A percentile compares a stretch with the other conserved stretches of the same genome.
Evolutionary conservation across 768 basidiomycete genomes (phyloP).

Genomic region (Tricholoma bakamatsutake): DNA sequence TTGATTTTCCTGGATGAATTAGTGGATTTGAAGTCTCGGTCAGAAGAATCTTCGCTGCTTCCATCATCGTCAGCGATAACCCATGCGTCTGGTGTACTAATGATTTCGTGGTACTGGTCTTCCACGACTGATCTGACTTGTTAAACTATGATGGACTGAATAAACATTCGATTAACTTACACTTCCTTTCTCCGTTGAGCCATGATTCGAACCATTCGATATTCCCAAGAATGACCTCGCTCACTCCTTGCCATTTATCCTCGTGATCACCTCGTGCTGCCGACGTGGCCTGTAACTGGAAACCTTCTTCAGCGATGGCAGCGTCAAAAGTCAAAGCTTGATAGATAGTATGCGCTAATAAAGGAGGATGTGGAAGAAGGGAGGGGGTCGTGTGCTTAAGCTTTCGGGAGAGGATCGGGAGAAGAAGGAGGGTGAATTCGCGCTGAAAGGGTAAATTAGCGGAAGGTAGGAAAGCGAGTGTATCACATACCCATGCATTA

Average conservation of each 20-base stretch:
- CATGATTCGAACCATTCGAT: conserved; percentile 89
- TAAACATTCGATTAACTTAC: conserved; percentile 43
- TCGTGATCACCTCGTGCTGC: conserved; percentile 21
- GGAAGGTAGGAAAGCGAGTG: background rate
- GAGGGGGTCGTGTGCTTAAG: conserved; percentile 67
- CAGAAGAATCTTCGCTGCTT: conserved; percentile 35
- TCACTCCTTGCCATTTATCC: conserved; percentile 66
- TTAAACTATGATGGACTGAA: background rate
- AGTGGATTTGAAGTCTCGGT: conserved; percentile 58
- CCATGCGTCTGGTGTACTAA: conserved; percentile 83
- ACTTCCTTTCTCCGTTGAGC: conserved; percentile 84
- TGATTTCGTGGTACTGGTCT: conserved; percentile 80
- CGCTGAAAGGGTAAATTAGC: conserved; percentile 39
- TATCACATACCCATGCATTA: conserved; percentile 64
- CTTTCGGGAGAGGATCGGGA: conserved; percentile 75
- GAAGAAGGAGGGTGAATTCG: conserved; percentile 75
- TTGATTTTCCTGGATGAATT: conserved; percentile 80
- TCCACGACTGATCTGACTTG: conserved; percentile 65
- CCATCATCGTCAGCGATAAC: conserved; percentile 62
- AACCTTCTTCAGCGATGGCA: conserved; percentile 68
- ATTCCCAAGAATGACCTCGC: conserved; percentile 75
- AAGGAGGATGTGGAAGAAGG: conserved; percentile 69
- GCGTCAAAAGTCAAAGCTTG: conserved; percentile 88
- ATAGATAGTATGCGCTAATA: conserved; percentile 94
- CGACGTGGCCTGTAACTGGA: conserved; percentile 51